A percentile compares a stretch with the other conserved stretches of the same genome.
phyloP scores from a whole-genome alignment of 805 yeast species.

The Teunomyces funiuensis region DNA sequence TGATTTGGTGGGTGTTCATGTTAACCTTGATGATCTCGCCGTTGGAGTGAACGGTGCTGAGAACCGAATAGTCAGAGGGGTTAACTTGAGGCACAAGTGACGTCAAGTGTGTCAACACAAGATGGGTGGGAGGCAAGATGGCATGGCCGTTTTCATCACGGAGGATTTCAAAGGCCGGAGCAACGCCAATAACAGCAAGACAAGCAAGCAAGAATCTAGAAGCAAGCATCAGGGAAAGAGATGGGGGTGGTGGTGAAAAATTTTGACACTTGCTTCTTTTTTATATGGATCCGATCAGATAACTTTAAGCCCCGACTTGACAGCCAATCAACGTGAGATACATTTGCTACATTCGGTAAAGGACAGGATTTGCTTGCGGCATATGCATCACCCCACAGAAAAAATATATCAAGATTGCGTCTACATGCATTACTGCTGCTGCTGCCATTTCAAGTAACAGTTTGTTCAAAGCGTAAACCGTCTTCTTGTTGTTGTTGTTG shows the following conservation, averaged over 20 bases:
- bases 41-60: conserved; percentile 13
- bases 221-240: conserved; percentile 8
- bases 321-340: conserved; percentile 4
- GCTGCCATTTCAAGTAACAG: too few species aligned
- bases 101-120: conserved; percentile 10
- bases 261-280: neutral
- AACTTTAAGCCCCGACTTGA: conserved; percentile 1
- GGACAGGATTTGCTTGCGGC: conserved; percentile 1
- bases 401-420: too few species aligned
- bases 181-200: conserved; percentile 6
- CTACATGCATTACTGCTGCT: too few species aligned
- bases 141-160: conserved; percentile 13
- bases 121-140: conserved; percentile 15
- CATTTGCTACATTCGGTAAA: neutral
- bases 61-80: conserved; percentile 10
- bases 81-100: conserved; percentile 3
- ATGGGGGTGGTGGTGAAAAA: neutral
- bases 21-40: conserved; percentile 14
- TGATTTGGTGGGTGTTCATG: conserved; percentile 14
- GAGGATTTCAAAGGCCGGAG: conserved; percentile 10
- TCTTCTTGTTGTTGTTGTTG: too few species aligned
- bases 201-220: conserved; percentile 8
- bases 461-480: too few species aligned
- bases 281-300: conserved; percentile 7
- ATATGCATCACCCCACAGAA: too few species aligned